These are phyloP conservation scores for Podila epicladia DNA, from an alignment of 192 early-diverging fungal genomes.

Conservation along the genomic window DNA sequence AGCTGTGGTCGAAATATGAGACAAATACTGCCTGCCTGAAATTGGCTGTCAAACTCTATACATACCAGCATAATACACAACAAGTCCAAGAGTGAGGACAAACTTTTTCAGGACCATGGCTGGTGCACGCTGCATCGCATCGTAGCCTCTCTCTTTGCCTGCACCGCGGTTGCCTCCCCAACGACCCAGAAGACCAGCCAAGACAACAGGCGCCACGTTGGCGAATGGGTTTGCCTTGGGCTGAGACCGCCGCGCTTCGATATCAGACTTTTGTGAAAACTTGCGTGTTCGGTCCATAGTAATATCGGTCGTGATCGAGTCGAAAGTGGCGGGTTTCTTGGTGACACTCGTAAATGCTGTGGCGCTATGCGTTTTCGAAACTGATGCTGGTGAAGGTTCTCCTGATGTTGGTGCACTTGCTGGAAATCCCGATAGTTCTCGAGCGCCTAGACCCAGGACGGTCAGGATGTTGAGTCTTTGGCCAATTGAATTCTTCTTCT, in stretches of 20 bases:
- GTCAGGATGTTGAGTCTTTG: slow-evolving; percentile 41
- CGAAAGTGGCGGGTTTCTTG: slow-evolving; percentile 14
- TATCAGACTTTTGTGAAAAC: slow-evolving; percentile 36
- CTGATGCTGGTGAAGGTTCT: neutral
- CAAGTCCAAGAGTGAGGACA: slow-evolving; percentile 24
- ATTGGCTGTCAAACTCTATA: neutral
- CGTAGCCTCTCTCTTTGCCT: slow-evolving; percentile 39
- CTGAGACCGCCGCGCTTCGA: slow-evolving; percentile 32
- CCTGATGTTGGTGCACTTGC: neutral
- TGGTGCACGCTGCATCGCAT: slow-evolving; percentile 34
- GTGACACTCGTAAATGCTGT: neutral
- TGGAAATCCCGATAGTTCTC: slow-evolving; percentile 27
- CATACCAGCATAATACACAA: slow-evolving; percentile 40
- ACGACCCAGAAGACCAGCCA: slow-evolving; percentile 41
- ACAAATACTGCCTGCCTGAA: neutral
- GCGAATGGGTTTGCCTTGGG: slow-evolving; percentile 46
- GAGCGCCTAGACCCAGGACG: slow-evolving; percentile 22
- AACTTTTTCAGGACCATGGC: slow-evolving; percentile 35
- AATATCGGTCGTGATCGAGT: slow-evolving; percentile 18
- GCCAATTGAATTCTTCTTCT: slow-evolving; percentile 32
- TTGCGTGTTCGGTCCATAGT: slow-evolving; percentile 23
- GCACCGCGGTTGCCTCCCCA: slow-evolving; percentile 51
- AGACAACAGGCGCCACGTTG: slow-evolving; percentile 28
- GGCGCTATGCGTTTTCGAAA: neutral
- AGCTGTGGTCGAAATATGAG: too few relatives aligned